Evolutionary conservation across 352 stramenopile species (phyloP), one percentile per base, ranked within the genome.

Genomic region (Phytopythium litorale): DNA sequence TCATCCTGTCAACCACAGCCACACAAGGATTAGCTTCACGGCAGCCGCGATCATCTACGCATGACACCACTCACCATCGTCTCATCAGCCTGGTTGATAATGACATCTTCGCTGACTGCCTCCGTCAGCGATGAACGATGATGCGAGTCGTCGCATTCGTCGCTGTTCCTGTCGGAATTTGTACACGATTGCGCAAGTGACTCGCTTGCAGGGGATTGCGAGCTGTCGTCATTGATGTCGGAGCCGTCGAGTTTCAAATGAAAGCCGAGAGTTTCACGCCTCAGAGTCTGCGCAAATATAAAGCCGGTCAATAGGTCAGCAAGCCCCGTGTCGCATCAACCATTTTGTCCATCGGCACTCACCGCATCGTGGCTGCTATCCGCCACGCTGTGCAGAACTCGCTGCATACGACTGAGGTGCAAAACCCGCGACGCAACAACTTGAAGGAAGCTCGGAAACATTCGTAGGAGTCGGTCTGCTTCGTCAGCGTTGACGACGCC

Each of bases 401-500:
- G 16, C 25, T 60, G 55, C 9, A 60, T 40, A 30, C 55, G 55
- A 18, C 55, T 42, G 28, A 52, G 25, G 25, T 60, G 28, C 18
- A 18, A 18, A 13, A 60, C 42, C n/a, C 7, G 37, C 23, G 38
- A 19, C 3, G 40, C 55, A 30, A 51, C 28, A 30, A 2, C 38
- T 13, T 49, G 18, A 5, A 60, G 40, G n/a, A 52, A 60, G 18
- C 11, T 38, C 13, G 55, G 55, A 38, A 60, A 49, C 55, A 60
- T 60, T 40, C 11, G 13, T 9, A n/a, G 16, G 55, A 38, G 35
- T 30, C 32, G 52, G 12, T 30, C 25, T 21, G 7, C 7, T 49
- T 19, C n/a, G 21, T 16, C 32, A 8, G 23, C 3, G 38, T 13
- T n/a, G 19, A 12, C 7, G 2, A 32, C 15, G 32, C 3, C 15